Evolutionary conservation across 495 filamentous ascomycete genomes (phyloP).

Genomic region (Aspergillus wentii): DNA sequence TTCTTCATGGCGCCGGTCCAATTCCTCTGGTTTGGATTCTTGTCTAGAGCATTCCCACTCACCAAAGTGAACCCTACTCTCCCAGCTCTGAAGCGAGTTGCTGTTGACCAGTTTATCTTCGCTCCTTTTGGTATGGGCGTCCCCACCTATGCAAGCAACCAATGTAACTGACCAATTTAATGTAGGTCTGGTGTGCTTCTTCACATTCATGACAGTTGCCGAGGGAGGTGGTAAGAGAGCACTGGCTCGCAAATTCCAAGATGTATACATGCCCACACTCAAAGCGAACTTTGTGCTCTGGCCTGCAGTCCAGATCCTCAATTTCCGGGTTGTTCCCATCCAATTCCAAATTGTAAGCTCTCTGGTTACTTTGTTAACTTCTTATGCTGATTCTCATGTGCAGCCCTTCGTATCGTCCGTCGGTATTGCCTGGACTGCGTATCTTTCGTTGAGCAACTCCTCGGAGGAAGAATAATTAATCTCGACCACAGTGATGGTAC

Average conservation of each 20-base stretch:
- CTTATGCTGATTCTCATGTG: conserved; percentile 6
- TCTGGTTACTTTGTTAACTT: not conserved
- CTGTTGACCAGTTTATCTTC: conserved; percentile 91
- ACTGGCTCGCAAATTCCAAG: conserved; percentile 77
- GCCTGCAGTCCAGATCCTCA: conserved; percentile 94
- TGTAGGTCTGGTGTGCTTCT: conserved; percentile 80
- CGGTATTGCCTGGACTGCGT: conserved; percentile 99
- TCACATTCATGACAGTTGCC: conserved; percentile 92
- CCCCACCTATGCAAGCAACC: not conserved
- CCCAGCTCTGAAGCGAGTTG: conserved; percentile 86
- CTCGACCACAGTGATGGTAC: not conserved
- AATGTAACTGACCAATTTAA: conserved; percentile 10
- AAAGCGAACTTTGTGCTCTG: conserved; percentile 97
- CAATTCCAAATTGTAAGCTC: conserved; percentile 92
- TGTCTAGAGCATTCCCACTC: conserved; percentile 80
- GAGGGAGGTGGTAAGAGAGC: conserved; percentile 86
- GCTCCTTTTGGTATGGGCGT: conserved; percentile 70
- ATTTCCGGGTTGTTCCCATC: conserved; percentile 91
- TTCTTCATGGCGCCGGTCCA: conserved; percentile 96
- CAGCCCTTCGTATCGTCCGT: conserved; percentile 95
- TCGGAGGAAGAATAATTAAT: conserved; percentile 55
- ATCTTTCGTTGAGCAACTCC: conserved; percentile 90
- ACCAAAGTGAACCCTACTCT: conserved; percentile 66
- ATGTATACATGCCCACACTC: conserved; percentile 88
- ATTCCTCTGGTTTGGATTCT: conserved; percentile 91